Conservation (phyloP, 2,329 filamentous ascomycete genomes). For the Apiospora sp. region DNA sequence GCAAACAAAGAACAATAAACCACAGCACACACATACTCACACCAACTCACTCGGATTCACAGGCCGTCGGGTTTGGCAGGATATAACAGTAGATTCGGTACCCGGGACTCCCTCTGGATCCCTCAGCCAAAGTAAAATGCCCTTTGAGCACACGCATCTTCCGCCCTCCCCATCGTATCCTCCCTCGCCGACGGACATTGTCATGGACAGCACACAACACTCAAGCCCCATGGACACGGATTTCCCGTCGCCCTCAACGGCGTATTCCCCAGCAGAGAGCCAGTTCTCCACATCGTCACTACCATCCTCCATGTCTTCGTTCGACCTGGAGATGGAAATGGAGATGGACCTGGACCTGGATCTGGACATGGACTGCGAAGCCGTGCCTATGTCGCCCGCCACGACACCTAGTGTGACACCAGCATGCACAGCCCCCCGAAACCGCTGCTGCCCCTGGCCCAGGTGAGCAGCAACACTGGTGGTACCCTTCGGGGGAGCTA, state of each 20-base stretch:
- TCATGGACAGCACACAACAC: slow-evolving; percentile 30
- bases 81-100: not conserved
- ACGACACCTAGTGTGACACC: not conserved
- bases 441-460: slow-evolving; percentile 7
- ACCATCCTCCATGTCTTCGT: slow-evolving; percentile 13
- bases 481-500: not conserved
- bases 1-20: slow-evolving; percentile 20
- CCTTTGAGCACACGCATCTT: slow-evolving; percentile 20
- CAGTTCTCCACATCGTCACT: not conserved
- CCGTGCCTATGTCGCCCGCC: slow-evolving; percentile 1
- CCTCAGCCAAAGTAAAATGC: not conserved
- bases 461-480: too few relatives aligned
- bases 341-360: not conserved
- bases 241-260: slow-evolving; percentile 2
- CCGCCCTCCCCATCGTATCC: slow-evolving; percentile 15
- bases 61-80: not conserved
- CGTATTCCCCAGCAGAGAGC: slow-evolving; percentile 15
- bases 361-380: slow-evolving; percentile 6
- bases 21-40: slow-evolving; percentile 9
- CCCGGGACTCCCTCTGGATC: not conserved
- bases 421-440: not conserved
- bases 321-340: not conserved
- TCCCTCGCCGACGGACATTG: slow-evolving; percentile 23
- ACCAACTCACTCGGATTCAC: slow-evolving; percentile 10
- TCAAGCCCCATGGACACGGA: slow-evolving; percentile 23